Base-by-base conservation (phyloP, 169 alveolate species). In the Plasmodium ovale region DNA sequence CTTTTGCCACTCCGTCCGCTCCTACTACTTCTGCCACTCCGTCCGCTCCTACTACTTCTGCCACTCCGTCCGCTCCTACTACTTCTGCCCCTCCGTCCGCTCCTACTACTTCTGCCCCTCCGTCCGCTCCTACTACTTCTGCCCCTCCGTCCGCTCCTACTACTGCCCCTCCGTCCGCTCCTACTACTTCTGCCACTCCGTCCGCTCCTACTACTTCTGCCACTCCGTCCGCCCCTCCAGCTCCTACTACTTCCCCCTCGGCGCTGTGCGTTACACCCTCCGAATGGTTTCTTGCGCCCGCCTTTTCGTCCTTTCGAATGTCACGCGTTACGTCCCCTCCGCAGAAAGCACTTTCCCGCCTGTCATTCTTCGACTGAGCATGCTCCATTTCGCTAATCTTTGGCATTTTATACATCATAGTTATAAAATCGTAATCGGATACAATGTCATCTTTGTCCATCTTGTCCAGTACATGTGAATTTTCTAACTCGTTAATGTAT, bases 361-460 rank as follows among this genome's bases (percentile, higher is more conserved):
- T 27, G n/a, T 47, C 56, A n/a, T n/a, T n/a, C n/a, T n/a, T n/a
- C n/a, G n/a, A n/a, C n/a, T n/a, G n/a, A n/a, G n/a, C n/a, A n/a
- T n/a, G n/a, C n/a, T n/a, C n/a, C n/a, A n/a, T n/a, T n/a, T n/a
- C n/a, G n/a, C n/a, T 53, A 35, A 12, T 44, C 49, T 56, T 44
- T 14, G 74, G 88, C 0, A 74, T 62, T 39, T 72, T 65, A 59
- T 82, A 82, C 90, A 82, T 82, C n/a, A 37, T 65, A 42, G 85
- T 51, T 1, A 82, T 56, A 6, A 82, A 82, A 12, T 82, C 27
- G 51, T 82, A 82, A 82, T 68, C 59, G 0, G 71, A 67, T 1
- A 54, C 47, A 0, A 2, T 21, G 31, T 82, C 85, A 5, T 19
- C 54, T 19, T 65, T 82, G 42, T 64, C 47, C 1, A 82, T 29